Conservation (phyloP, 2,329 filamentous ascomycete species). For the Penicillium sp. region DNA sequence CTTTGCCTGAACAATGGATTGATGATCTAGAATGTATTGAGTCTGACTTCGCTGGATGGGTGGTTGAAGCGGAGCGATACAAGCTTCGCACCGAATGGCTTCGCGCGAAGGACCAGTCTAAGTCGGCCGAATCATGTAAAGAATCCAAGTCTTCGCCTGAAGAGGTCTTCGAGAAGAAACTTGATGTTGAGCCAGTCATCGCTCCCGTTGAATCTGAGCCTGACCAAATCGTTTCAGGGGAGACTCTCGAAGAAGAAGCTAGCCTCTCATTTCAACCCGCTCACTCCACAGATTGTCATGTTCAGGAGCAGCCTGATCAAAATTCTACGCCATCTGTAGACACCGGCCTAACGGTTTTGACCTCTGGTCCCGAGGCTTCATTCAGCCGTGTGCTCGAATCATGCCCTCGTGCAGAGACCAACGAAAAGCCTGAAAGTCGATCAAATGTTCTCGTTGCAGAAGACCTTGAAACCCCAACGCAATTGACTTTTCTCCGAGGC, state of each 20-base stretch:
- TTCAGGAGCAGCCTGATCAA: neutral
- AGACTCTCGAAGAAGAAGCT: slow-evolving; percentile 26
- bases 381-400: neutral
- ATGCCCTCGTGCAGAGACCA: neutral
- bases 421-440: neutral
- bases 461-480: slow-evolving; percentile 16
- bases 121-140: neutral
- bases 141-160: slow-evolving; percentile 3
- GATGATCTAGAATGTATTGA: slow-evolving; percentile 82
- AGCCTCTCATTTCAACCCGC: neutral
- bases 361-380: slow-evolving; percentile 4
- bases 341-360: neutral
- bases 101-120: slow-evolving; percentile 17
- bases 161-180: neutral
- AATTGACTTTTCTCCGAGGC: slow-evolving; percentile 5
- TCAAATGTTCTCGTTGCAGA: slow-evolving; percentile 7
- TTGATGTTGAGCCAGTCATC: neutral
- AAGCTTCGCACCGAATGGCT: slow-evolving; percentile 66
- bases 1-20: slow-evolving; percentile 82
- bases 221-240: slow-evolving; percentile 5
- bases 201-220: neutral
- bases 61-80: slow-evolving; percentile 71
- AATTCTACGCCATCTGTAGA: neutral
- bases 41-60: slow-evolving; percentile 76
- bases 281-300: neutral